phyloP scores from a whole-genome alignment of 768 basidiomycete genomes.

The Russula sp. region DNA sequence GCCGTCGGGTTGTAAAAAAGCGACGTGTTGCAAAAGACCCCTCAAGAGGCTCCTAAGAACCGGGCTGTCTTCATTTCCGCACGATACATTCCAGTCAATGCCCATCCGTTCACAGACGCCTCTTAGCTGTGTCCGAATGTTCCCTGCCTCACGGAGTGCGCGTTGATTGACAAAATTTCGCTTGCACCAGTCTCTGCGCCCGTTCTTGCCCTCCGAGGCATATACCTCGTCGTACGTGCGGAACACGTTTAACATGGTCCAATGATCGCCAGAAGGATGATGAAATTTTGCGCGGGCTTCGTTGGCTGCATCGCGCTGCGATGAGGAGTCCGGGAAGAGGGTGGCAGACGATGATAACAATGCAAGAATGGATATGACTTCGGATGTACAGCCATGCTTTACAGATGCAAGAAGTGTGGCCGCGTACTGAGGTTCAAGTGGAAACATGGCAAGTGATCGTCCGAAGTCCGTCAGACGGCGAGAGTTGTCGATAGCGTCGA shows the following conservation, averaged over 20 bases:
- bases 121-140: conserved; percentile 75
- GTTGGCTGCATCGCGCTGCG: conserved; percentile 65
- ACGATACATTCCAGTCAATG: conserved; percentile 54
- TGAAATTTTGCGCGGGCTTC: conserved; percentile 73
- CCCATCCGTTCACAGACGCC: conserved; percentile 53
- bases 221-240: conserved; percentile 73
- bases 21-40: conserved; percentile 79
- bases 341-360: conserved; percentile 76
- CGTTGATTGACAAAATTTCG: conserved; percentile 79
- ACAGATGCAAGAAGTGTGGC: conserved; percentile 76
- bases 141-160: conserved; percentile 68
- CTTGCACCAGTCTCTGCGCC: conserved; percentile 71
- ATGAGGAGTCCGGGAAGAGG: conserved; percentile 71
- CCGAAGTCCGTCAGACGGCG: conserved; percentile 68
- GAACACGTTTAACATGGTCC: conserved; percentile 83
- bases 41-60: conserved; percentile 66
- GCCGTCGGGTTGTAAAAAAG: conserved; percentile 79
- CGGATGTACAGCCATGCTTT: conserved; percentile 62
- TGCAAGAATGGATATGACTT: conserved; percentile 81
- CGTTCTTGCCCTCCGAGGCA: conserved; percentile 40
- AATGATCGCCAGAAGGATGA: conserved; percentile 84
- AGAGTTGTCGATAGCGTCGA: conserved; percentile 69
- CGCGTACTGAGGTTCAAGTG: conserved; percentile 81
- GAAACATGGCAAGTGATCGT: conserved; percentile 81
- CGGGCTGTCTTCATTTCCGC: conserved; percentile 59